Evolutionary conservation across 2,329 filamentous ascomycete species (phyloP).

Genomic region (Lojkania enalia): DNA sequence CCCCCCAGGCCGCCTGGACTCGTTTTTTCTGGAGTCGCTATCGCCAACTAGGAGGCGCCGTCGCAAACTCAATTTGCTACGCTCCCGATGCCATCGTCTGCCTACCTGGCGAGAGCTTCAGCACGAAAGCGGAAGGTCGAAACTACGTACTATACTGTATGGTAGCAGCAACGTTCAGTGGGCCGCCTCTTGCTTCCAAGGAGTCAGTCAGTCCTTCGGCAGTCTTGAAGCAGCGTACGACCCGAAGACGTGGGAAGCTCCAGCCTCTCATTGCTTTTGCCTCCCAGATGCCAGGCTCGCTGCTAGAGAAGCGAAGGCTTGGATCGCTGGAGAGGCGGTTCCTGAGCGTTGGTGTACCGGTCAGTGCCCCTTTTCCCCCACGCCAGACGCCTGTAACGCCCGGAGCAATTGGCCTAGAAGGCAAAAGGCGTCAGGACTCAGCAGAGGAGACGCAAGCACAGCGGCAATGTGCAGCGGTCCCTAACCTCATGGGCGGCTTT

Average conservation of each 20-base stretch:
- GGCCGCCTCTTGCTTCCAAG: conserved; percentile 15
- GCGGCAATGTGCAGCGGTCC: not conserved
- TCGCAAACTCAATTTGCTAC: conserved; percentile 11
- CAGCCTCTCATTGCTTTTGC: conserved; percentile 36
- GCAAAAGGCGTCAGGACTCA: conserved; percentile 12
- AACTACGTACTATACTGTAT: not conserved
- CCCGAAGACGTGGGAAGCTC: conserved; percentile 26
- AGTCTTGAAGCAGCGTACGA: conserved; percentile 20
- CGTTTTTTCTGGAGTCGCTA: not conserved
- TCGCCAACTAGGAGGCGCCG: conserved; percentile 1
- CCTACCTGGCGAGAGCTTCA: conserved; percentile 1
- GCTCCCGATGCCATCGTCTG: not conserved
- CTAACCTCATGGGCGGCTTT: not conserved
- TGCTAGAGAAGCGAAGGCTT: conserved; percentile 16
- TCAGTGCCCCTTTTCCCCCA: conserved; percentile 27
- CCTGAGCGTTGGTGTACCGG: conserved; percentile 34
- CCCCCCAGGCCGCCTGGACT: not conserved
- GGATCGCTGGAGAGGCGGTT: conserved; percentile 28
- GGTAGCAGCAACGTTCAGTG: not conserved
- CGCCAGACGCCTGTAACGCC: conserved; percentile 19
- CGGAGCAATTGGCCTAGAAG: conserved; percentile 17
- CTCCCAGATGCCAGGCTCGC: conserved; percentile 28
- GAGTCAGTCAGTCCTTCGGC: conserved; percentile 21
- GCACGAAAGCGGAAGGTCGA: conserved; percentile 8
- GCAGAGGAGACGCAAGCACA: conserved; percentile 8